Evolutionary conservation across 306 rosid species (phyloP), one percentile per base, ranked within the genome.

Genomic region (Cucurbita ficifolia): DNA sequence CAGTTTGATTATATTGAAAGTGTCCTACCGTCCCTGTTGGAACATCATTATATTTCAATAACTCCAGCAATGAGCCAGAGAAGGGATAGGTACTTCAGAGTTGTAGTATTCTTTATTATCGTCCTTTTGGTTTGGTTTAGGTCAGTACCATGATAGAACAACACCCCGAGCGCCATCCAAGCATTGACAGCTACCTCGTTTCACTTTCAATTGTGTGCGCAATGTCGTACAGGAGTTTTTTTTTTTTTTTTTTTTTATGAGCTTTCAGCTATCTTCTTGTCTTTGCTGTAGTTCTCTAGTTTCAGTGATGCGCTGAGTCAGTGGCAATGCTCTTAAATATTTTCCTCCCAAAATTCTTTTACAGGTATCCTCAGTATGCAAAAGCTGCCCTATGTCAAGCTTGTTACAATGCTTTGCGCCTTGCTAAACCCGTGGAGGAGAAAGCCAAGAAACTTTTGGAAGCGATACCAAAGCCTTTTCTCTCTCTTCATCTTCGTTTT

Each of bases 41-140:
- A 91, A 58, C 96, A 91, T 77, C 88, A 54, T 21, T 94, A 86
- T 67, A 91, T 94, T 74, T 94, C 97, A 62, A 81, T 89, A 56
- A 91, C 97, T 12, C 99, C 99, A n/a, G 87, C 89, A 22, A 85
- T 85, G 88, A 91, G 97, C 74, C 99, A 94, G 79, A 88, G 97
- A 83, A 86, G 96, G 78, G 99, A 94, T 79, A 90, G 98, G 97
- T 93, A 86, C 29, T 35, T 24, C 24, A 55, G 75, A 42, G 21
- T 4, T 73, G 76, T 63, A 45, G 6, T 13, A 53, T 21, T 69
- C 8, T 68, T 48, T 13, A 52, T 50, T 72, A 17, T 29, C 33
- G 33, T 70, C 39, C 52, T 58, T 35, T n/a, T 7, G 8, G 7
- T 45, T 19, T 51, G 12, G 56, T 16, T 40, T 16, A 9, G 14